These are phyloP conservation scores for Xerocomellus dryophilus DNA, from an alignment of 768 basidiomycete species.

Conservation along the genomic window DNA sequence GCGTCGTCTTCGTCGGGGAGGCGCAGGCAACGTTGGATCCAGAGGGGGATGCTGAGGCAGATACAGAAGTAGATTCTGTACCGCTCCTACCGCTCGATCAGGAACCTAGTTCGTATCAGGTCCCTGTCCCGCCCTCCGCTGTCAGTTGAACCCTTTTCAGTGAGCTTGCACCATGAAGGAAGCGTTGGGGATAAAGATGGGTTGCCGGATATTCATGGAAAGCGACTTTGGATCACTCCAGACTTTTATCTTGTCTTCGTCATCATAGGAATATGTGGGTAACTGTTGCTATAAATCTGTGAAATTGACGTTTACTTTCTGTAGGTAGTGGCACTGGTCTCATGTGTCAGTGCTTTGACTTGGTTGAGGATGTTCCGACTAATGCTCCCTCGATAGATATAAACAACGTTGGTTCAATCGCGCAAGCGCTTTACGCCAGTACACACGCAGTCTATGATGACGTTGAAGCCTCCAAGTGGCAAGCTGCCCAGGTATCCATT, in stretches of 20 bases:
- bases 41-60: constrained; percentile 10
- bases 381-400: constrained; percentile 48
- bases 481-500: constrained; percentile 80
- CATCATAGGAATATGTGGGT: constrained; percentile 57
- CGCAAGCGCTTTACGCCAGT: constrained; percentile 64
- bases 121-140: constrained; percentile 14
- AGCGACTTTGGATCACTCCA: constrained; percentile 43
- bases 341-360: constrained; percentile 54
- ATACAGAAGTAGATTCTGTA: constrained; percentile 20
- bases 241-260: constrained; percentile 66
- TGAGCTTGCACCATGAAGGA: background rate
- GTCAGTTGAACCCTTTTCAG: constrained; percentile 24
- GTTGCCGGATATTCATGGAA: constrained; percentile 53
- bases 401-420: constrained; percentile 82
- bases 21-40: constrained; percentile 11
- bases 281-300: background rate
- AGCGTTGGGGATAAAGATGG: constrained; percentile 20
- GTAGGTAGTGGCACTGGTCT: constrained; percentile 70
- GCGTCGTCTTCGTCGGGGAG: constrained; percentile 24
- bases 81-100: constrained; percentile 22
- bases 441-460: constrained; percentile 62
- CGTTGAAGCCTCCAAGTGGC: constrained; percentile 66
- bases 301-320: background rate
- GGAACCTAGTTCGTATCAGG: constrained; percentile 20
- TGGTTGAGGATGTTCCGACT: background rate